Evolutionary conservation across 1,139 yeast species (phyloP).

Genomic region (Zygosaccharomyces pseudobailii): DNA sequence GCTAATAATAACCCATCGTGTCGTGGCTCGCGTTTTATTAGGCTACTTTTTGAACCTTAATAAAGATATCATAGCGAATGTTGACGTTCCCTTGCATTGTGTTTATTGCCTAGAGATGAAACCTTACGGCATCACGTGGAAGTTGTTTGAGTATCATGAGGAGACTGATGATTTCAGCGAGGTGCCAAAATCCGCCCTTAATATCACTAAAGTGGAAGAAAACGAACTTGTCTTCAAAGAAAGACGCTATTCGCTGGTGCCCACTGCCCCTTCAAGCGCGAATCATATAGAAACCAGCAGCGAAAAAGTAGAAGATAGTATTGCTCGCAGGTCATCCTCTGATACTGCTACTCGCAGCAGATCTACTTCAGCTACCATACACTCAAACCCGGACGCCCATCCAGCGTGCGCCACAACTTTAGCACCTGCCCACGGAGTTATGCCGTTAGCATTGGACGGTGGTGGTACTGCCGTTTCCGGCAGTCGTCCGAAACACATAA

Average conservation of each 20-base stretch:
- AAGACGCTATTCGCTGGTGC: slow-evolving; percentile 65
- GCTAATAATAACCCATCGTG: slow-evolving; percentile 80
- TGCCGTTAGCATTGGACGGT: slow-evolving; percentile 6
- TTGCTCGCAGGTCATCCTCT: slow-evolving; percentile 14
- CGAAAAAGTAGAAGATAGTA: slow-evolving; percentile 13
- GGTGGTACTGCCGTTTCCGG: slow-evolving; percentile 16
- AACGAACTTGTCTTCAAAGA: slow-evolving; percentile 64
- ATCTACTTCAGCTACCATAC: not conserved
- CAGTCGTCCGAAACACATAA: slow-evolving; percentile 10
- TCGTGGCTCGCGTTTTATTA: slow-evolving; percentile 77
- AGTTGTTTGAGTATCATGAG: slow-evolving; percentile 82
- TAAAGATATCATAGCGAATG: slow-evolving; percentile 76
- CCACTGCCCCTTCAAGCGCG: slow-evolving; percentile 55
- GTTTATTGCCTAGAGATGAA: slow-evolving; percentile 85
- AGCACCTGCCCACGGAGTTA: slow-evolving; percentile 8
- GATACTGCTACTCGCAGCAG: not conserved
- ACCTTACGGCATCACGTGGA: slow-evolving; percentile 94
- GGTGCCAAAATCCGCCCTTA: slow-evolving; percentile 61
- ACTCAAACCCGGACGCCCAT: not conserved
- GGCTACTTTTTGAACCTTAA: slow-evolving; percentile 87
- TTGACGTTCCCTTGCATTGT: slow-evolving; percentile 90
- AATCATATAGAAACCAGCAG: slow-evolving; percentile 21
- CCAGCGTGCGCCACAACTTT: slow-evolving; percentile 7
- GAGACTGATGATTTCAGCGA: slow-evolving; percentile 70
- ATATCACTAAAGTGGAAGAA: slow-evolving; percentile 47